Percentiles rank a stretch among this genome's conserved stretches.
phyloP scores from a whole-genome alignment of 192 early-diverging fungal species.

The Rhizoclosmatium globosum region DNA sequence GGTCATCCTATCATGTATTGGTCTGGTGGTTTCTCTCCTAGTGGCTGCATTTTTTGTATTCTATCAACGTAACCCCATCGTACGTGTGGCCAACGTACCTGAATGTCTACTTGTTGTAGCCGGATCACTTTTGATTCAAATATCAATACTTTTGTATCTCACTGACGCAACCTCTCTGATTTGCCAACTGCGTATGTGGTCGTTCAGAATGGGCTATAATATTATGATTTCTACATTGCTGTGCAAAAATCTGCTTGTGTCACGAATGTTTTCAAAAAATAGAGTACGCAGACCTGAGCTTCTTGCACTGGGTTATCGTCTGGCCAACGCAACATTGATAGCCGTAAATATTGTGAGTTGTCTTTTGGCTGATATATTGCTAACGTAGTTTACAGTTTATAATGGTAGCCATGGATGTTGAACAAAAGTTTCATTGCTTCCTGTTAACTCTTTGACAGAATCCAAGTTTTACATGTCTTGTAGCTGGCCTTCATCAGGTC shows the following conservation, averaged over 20 bases:
- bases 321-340: background rate
- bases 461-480: background rate
- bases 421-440: background rate
- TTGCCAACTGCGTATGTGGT: background rate
- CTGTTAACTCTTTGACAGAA: background rate
- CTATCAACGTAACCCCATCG: background rate
- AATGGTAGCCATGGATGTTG: background rate
- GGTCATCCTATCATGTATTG: background rate
- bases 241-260: slow-evolving; percentile 10
- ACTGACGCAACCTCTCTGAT: background rate
- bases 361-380: background rate
- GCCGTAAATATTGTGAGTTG: background rate
- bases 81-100: background rate
- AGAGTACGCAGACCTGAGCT: background rate
- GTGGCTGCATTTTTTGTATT: background rate
- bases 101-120: background rate
- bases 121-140: background rate
- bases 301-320: background rate
- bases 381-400: background rate
- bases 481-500: background rate
- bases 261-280: slow-evolving; percentile 5
- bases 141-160: background rate
- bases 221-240: background rate
- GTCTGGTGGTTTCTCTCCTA: background rate
- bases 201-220: background rate